Percentiles rank a stretch among this genome's conserved stretches.
Evolutionary conservation across 108 stramenopile species (phyloP).

Genomic region (Parietichytrium sp.): DNA sequence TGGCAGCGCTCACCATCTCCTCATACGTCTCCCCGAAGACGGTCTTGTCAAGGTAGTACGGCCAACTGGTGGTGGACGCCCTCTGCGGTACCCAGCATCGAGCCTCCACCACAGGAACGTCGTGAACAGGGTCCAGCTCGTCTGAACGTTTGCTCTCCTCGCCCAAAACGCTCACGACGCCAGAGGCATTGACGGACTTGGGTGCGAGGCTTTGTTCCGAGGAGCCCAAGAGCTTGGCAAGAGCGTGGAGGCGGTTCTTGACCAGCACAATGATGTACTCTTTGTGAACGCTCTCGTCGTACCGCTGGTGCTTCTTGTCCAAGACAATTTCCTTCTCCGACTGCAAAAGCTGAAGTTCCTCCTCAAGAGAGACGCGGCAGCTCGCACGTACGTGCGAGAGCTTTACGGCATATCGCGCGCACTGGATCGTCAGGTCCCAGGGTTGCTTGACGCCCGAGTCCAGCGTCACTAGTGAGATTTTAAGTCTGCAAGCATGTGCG

Average conservation of each 20-base stretch:
- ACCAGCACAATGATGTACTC: slow-evolving; percentile 44
- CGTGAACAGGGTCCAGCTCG: not conserved
- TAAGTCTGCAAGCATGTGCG: slow-evolving; percentile 49
- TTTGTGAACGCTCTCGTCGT: slow-evolving; percentile 22
- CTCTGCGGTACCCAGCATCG: slow-evolving; percentile 39
- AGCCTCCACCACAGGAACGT: not conserved
- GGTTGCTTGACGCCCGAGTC: slow-evolving; percentile 38
- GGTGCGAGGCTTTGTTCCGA: too few relatives aligned
- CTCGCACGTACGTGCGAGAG: not conserved
- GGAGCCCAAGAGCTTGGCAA: not conserved
- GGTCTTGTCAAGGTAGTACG: slow-evolving; percentile 46
- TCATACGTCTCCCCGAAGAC: slow-evolving; percentile 45
- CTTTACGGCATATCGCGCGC: slow-evolving; percentile 41
- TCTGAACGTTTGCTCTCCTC: not conserved
- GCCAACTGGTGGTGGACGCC: slow-evolving; percentile 28
- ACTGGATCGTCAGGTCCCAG: slow-evolving; percentile 47
- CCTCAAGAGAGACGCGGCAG: slow-evolving; percentile 40
- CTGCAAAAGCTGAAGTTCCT: slow-evolving; percentile 46
- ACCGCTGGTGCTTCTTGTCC: not conserved
- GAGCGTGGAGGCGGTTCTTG: slow-evolving; percentile 42
- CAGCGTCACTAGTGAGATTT: slow-evolving; percentile 46
- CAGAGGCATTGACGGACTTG: too few relatives aligned
- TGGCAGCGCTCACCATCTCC: not conserved
- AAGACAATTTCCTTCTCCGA: slow-evolving; percentile 33
- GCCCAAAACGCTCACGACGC: too few relatives aligned